Evolutionary conservation across 345 rosid species (phyloP), one percentile per base, ranked within the genome.

Genomic region (Punica granatum): DNA sequence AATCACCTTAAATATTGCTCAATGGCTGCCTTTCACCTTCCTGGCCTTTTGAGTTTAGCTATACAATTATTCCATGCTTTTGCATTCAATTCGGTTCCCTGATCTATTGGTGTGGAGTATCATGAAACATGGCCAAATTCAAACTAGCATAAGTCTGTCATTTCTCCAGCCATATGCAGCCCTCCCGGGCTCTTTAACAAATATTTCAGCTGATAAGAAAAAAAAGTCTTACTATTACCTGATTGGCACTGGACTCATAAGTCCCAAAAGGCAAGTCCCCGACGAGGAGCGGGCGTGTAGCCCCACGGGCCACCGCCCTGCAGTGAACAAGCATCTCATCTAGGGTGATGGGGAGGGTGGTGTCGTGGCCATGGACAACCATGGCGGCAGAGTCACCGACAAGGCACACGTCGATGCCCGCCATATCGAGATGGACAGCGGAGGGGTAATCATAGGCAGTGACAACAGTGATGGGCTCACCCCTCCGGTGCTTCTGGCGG

Each of bases 341-440:
- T 19, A 94, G 85, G 28, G 93, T 58, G 78, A 94, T 85, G 23
- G 96, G 99, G 71, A 94, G 94, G 3, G 97, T 94, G 30, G 97
- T 94, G 81, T 89, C 99, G 56, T 89, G 82, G 23, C 98, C 97
- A 76, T 94, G 99, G 64, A 94, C 92, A 35, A 91, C 99, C 98
- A 94, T 94, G 61, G 98, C 73, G 39, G 98, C 96, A 0, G 99
- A 89, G 74, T 94, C 97, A 6, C 99, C 99, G 10, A 91, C 96
- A 31, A 94, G 75, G 72, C 93, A 88, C 60, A 91, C 66, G 69
- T 94, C 97, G 26, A 94, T 84, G 30, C 92, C 98, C 6, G 98
- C 93, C 64, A 78, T 74, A 67, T 94, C 96, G 43, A 94, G 37
- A 70, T 89, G 98, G 68, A 88, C 98, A 1, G 90, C 93, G 0